Evolutionary conservation across 805 yeast species (phyloP).

Genomic region (Maudiozyma turicensis): DNA sequence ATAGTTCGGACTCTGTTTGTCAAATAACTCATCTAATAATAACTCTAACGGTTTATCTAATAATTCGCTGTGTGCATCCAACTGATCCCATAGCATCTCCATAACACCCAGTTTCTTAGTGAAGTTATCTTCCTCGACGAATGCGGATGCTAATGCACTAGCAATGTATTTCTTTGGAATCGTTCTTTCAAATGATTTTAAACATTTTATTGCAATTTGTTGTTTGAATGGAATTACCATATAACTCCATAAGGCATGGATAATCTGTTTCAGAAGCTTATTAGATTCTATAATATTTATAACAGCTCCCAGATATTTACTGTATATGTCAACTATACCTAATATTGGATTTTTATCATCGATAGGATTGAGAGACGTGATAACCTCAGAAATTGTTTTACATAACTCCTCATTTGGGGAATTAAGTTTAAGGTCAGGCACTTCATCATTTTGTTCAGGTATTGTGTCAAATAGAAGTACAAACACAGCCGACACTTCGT

Average conservation of each 20-base stretch:
- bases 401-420: slow-evolving; percentile 26
- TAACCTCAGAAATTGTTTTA: background rate
- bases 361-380: background rate
- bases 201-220: slow-evolving; percentile 56
- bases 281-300: slow-evolving; percentile 19
- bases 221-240: slow-evolving; percentile 45
- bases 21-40: slow-evolving; percentile 52
- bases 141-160: slow-evolving; percentile 55
- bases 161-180: slow-evolving; percentile 51
- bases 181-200: slow-evolving; percentile 52
- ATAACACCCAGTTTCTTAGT: slow-evolving; percentile 44
- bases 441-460: slow-evolving; percentile 28
- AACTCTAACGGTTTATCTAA: slow-evolving; percentile 57
- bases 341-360: slow-evolving; percentile 6
- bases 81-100: slow-evolving; percentile 65
- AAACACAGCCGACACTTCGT: slow-evolving; percentile 31
- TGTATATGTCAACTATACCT: slow-evolving; percentile 26
- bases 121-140: slow-evolving; percentile 34
- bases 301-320: slow-evolving; percentile 22
- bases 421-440: background rate
- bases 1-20: slow-evolving; percentile 34
- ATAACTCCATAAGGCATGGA: slow-evolving; percentile 46
- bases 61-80: slow-evolving; percentile 31
- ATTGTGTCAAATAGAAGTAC: slow-evolving; percentile 35
- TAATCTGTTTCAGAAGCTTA: slow-evolving; percentile 16